Conservation (phyloP, 768 basidiomycete species). For the Phylloporus rhodoxanthus region DNA sequence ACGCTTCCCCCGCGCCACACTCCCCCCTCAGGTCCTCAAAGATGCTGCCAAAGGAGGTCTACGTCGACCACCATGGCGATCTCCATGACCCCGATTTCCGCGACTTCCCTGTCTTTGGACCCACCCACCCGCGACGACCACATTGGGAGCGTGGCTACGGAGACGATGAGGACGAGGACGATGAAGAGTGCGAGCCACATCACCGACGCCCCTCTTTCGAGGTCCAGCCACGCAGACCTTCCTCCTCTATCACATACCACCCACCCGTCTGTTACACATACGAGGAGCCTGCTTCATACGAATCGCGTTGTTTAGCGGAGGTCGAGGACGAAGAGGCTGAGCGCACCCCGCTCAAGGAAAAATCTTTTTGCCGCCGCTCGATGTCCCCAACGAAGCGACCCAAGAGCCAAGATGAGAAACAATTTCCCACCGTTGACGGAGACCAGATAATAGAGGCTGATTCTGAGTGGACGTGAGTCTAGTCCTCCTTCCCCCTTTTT, state of each 20-base stretch:
- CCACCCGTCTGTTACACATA: constrained; percentile 21
- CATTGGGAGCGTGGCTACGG: constrained; percentile 32
- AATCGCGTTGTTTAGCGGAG: constrained; percentile 23
- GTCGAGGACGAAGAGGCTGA: constrained; percentile 26
- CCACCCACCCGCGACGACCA: constrained; percentile 23
- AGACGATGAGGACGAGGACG: constrained; percentile 30
- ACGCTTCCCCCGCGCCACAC: constrained; percentile 35
- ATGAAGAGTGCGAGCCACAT: constrained; percentile 22
- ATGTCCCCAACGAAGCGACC: constrained; percentile 18
- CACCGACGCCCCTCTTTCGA: constrained; percentile 17
- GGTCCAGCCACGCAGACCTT: constrained; percentile 18
- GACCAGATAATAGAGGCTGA: constrained; percentile 16
- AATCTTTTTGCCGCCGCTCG: constrained; percentile 8
- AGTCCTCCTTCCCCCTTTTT: not conserved
- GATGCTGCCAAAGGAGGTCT: constrained; percentile 32
- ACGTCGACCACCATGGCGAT: constrained; percentile 57
- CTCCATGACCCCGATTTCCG: constrained; percentile 66
- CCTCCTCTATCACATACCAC: constrained; percentile 19
- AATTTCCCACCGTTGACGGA: not conserved
- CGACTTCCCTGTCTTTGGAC: constrained; percentile 45
- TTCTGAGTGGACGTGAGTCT: constrained; percentile 32
- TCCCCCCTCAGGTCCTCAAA: constrained; percentile 18
- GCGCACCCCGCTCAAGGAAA: constrained; percentile 26
- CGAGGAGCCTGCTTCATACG: constrained; percentile 29
- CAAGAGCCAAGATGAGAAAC: constrained; percentile 20